Conservation (phyloP, 1,284 basidiomycete species). For the Sporisorium sorghi region DNA sequence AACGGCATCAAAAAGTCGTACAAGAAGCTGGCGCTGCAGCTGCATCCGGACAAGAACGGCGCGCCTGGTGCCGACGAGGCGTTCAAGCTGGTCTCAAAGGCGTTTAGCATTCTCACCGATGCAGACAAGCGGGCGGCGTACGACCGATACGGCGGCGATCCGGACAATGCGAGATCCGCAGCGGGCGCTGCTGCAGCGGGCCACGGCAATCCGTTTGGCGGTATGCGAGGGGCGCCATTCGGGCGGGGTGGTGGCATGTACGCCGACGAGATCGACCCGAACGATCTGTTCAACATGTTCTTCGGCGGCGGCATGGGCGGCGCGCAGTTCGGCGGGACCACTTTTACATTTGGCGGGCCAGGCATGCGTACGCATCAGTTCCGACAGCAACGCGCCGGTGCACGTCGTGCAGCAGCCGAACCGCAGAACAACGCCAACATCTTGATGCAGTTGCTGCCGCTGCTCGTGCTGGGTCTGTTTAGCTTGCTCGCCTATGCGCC, state of each 20-base stretch:
- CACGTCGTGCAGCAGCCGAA: conserved; percentile 68
- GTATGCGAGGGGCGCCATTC: conserved; percentile 42
- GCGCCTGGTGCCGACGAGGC: conserved; percentile 98
- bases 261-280: conserved; percentile 87
- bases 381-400: conserved; percentile 41
- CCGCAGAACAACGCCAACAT: conserved; percentile 76
- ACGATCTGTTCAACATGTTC: conserved; percentile 99
- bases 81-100: conserved; percentile 98
- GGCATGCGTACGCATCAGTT: conserved; percentile 60
- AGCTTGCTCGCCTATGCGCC: conserved; percentile 87
- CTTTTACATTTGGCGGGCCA: conserved; percentile 65
- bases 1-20: conserved; percentile 89
- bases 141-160: conserved; percentile 86
- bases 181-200: conserved; percentile 71
- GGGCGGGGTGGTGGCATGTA: conserved; percentile 47
- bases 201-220: conserved; percentile 28
- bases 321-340: conserved; percentile 51
- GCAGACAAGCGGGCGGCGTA: conserved; percentile 89
- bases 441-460: conserved; percentile 84
- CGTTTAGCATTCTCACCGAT: conserved; percentile 94
- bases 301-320: conserved; percentile 80
- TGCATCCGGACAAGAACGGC: conserved; percentile 98
- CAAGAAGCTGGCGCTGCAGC: conserved; percentile 91
- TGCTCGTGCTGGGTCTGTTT: conserved; percentile 71
- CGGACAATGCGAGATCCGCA: conserved; percentile 81